A percentile compares a stretch with the other conserved stretches of the same genome.
Conservation (phyloP, 306 rosid species). For the Lupinus albus region DNA sequence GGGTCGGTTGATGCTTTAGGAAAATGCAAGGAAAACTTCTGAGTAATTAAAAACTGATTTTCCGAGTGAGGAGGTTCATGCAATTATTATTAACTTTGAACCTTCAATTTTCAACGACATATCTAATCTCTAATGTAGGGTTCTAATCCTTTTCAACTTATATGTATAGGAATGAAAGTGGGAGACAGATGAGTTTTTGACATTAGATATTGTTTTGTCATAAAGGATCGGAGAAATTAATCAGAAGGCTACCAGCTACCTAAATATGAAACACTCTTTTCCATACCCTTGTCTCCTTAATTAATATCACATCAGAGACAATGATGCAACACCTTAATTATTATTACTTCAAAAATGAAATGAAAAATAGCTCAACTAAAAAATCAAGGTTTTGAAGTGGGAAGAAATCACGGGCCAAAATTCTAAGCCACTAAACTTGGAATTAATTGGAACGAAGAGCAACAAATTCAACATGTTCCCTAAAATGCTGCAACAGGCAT, state of each 20-base stretch:
- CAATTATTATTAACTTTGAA: constrained; percentile 15
- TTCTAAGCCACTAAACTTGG: too few relatives aligned
- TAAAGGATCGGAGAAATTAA: constrained; percentile 32
- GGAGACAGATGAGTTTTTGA: constrained; percentile 4
- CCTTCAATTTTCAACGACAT: not conserved
- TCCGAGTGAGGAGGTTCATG: not conserved
- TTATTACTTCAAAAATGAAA: too few relatives aligned
- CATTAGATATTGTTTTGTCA: constrained; percentile 17
- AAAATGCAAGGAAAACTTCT: not conserved
- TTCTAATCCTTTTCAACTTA: not conserved
- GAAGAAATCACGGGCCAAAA: too few relatives aligned
- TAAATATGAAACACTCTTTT: constrained; percentile 17
- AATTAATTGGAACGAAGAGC: too few relatives aligned
- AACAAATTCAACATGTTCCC: too few relatives aligned
- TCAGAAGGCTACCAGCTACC: constrained; percentile 39
- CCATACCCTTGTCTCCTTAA: not conserved
- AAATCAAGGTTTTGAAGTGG: too few relatives aligned
- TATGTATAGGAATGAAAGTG: not conserved
- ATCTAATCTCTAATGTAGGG: not conserved
- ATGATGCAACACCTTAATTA: constrained; percentile 34
- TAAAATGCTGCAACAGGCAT: too few relatives aligned
- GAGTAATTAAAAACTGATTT: not conserved
- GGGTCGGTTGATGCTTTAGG: not conserved
- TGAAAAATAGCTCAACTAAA: too few relatives aligned
- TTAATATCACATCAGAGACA: constrained; percentile 26